These are phyloP conservation scores for Fragaria vesca DNA, from an alignment of 306 rosid species.

Conservation along the genomic window DNA sequence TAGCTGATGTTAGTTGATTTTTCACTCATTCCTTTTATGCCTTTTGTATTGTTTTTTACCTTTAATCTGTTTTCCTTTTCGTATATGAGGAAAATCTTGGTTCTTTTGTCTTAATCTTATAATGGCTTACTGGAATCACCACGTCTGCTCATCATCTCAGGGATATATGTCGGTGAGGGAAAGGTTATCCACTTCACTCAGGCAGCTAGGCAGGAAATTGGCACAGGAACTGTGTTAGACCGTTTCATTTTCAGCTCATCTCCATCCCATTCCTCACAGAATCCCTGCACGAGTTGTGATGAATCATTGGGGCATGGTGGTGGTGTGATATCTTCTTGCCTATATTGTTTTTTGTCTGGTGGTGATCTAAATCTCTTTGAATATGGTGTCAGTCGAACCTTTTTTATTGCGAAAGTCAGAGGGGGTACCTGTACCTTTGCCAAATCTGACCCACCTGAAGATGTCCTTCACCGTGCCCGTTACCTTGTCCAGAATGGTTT, in stretches of 20 bases:
- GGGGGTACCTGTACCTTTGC: conserved; percentile 86
- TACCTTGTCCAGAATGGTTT: conserved; percentile 68
- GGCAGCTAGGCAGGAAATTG: conserved; percentile 42
- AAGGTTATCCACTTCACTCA: conserved; percentile 76
- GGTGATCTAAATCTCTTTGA: conserved; percentile 54
- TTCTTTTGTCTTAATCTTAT: background rate
- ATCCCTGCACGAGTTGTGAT: conserved; percentile 55
- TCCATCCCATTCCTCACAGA: conserved; percentile 30
- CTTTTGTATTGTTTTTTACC: background rate
- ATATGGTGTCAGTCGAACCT: conserved; percentile 40
- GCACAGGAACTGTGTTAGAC: conserved; percentile 38
- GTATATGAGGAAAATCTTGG: background rate
- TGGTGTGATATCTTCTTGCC: conserved; percentile 63
- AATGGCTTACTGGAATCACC: background rate
- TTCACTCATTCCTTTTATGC: background rate
- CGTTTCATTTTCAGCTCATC: conserved; percentile 39
- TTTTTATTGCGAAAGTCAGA: conserved; percentile 57
- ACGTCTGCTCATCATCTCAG: conserved; percentile 35
- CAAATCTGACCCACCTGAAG: conserved; percentile 35
- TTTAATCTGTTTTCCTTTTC: background rate
- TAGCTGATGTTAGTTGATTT: background rate
- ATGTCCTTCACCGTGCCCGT: conserved; percentile 48
- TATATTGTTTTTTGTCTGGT: conserved; percentile 60
- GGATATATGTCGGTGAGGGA: conserved; percentile 62
- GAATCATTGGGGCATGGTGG: conserved; percentile 33